These are phyloP conservation scores for Jacaranda mimosifolia DNA, from an alignment of 257 asterid genomes.

Conservation along the genomic window DNA sequence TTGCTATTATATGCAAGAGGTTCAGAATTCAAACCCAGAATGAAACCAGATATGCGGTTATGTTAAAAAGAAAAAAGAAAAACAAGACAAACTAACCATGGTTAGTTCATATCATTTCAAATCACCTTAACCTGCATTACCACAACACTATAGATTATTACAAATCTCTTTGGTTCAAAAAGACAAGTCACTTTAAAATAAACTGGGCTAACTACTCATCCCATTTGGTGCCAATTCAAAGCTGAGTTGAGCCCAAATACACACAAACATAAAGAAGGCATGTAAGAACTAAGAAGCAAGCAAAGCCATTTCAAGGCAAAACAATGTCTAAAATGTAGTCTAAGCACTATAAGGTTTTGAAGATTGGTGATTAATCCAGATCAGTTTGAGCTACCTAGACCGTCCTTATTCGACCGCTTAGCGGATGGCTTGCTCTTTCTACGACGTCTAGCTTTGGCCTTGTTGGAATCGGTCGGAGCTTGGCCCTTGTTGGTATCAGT, in stretches of 20 bases:
- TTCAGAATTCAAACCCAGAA: too few species aligned
- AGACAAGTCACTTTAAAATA: background rate
- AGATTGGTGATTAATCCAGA: background rate
- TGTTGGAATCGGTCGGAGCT: too few species aligned
- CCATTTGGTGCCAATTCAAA: background rate
- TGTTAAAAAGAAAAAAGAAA: too few species aligned
- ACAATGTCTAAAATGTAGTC: background rate
- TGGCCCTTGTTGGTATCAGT: slow-evolving; percentile 2
- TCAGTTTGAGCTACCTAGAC: slow-evolving; percentile 10
- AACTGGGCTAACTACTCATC: background rate
- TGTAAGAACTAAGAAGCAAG: background rate
- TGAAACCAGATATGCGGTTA: too few species aligned
- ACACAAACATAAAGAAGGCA: background rate
- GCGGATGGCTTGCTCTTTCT: background rate
- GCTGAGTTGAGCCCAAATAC: background rate
- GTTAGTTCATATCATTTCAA: too few species aligned
- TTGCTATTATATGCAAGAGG: too few species aligned
- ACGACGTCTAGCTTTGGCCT: too few species aligned
- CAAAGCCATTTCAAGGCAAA: slow-evolving; percentile 3
- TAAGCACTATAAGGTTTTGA: slow-evolving; percentile 14
- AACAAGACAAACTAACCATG: too few species aligned
- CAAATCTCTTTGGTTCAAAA: background rate
- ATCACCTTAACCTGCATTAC: too few species aligned
- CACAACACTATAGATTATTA: too few species aligned
- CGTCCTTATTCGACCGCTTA: too few species aligned